Percentiles rank a stretch among this genome's conserved stretches.
Evolutionary conservation across 2,329 filamentous ascomycete genomes (phyloP).

Genomic region (Colletotrichum tropicale): DNA sequence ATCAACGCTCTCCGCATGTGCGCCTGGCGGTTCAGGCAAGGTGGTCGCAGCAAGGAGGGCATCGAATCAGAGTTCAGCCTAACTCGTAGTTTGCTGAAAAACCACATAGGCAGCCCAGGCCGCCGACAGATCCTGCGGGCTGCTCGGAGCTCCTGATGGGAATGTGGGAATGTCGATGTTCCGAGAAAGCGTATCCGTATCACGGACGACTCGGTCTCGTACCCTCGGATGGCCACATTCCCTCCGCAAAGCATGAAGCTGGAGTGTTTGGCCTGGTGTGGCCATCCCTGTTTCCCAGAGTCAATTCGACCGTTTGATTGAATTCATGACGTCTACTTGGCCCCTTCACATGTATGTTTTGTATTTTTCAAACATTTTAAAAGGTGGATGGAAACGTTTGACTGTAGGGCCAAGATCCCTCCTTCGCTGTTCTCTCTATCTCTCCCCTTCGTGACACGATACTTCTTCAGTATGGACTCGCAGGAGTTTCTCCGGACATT

Average conservation of each 20-base stretch:
- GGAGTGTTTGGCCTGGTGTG: not conserved
- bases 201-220: not conserved
- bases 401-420: fast-evolving
- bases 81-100: not conserved
- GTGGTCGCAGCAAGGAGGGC: not conserved
- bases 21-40: not conserved
- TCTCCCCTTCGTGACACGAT: not conserved
- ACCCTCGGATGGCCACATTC: not conserved
- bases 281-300: constrained; percentile 7
- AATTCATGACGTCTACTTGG: not conserved
- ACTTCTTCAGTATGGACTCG: not conserved
- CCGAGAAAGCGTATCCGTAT: constrained; percentile 12
- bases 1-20: not conserved
- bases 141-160: not conserved
- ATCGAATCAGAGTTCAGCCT: not conserved
- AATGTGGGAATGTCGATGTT: not conserved
- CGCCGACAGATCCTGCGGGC: not conserved
- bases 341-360: not conserved
- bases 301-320: not conserved
- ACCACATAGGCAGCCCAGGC: not conserved
- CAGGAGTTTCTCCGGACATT: not conserved
- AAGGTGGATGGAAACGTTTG: not conserved
- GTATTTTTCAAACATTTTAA: not conserved
- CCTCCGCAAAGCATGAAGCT: not conserved
- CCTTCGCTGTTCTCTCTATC: not conserved